These are phyloP conservation scores for Macrolepiota albuminosa DNA, from an alignment of 768 basidiomycete species.

Conservation along the genomic window DNA sequence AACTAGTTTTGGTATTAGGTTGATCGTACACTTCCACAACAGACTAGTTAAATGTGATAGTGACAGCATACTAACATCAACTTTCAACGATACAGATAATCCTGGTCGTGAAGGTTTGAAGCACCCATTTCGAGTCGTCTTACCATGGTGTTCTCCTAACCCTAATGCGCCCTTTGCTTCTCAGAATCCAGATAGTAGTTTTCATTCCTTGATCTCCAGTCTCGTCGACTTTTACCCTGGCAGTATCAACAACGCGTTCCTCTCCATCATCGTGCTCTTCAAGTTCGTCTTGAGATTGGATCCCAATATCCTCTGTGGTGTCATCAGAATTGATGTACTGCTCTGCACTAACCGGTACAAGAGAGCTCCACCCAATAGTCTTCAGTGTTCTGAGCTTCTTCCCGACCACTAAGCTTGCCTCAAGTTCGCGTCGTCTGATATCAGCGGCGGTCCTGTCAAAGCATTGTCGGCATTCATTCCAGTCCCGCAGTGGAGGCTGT, in stretches of 20 bases:
- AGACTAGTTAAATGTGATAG: background rate
- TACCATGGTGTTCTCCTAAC: constrained; percentile 40
- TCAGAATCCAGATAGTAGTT: constrained; percentile 38
- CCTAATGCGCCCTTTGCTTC: constrained; percentile 34
- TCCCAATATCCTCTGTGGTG: constrained; percentile 13
- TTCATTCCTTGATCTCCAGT: constrained; percentile 13
- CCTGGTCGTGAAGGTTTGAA: background rate
- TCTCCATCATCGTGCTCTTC: background rate
- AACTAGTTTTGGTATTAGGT: background rate
- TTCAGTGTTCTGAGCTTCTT: constrained; percentile 37
- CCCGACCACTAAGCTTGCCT: constrained; percentile 42
- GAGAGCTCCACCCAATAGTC: constrained; percentile 50
- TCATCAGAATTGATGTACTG: constrained; percentile 11
- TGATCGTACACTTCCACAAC: background rate
- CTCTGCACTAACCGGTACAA: constrained; percentile 25
- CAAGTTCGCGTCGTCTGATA: constrained; percentile 41
- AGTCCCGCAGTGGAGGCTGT: constrained; percentile 21
- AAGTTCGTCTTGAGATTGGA: constrained; percentile 3
- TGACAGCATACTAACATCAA: background rate
- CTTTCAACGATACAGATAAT: background rate
- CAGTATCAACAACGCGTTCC: background rate
- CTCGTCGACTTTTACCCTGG: background rate
- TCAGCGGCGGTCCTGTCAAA: constrained; percentile 19
- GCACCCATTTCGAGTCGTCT: background rate
- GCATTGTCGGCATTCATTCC: constrained; percentile 34